Conservation (phyloP, 352 stramenopile species). For the Globisporangium okanoganense region DNA sequence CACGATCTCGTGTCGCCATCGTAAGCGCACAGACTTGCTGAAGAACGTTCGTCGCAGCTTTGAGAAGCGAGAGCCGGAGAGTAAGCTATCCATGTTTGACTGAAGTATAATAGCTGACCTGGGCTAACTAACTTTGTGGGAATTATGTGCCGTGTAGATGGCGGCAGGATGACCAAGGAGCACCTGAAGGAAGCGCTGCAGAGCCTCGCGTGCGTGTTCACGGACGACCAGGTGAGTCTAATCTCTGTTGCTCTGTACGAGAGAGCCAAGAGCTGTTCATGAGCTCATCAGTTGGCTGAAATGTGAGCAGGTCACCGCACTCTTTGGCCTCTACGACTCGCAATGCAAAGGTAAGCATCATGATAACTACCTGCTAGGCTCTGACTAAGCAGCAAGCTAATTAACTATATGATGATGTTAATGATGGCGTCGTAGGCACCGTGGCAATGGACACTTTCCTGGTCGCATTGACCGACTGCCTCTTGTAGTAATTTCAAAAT, state of each 20-base stretch:
- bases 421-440: conserved; percentile 25
- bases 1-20: conserved; percentile 37
- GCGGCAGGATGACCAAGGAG: conserved; percentile 40
- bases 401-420: not conserved
- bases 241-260: not conserved
- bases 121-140: not conserved
- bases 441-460: conserved; percentile 39
- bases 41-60: conserved; percentile 53
- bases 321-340: conserved; percentile 44
- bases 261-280: not conserved
- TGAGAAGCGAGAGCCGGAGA: conserved; percentile 47
- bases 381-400: not conserved
- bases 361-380: not conserved
- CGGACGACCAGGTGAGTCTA: conserved; percentile 44
- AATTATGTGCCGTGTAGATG: conserved; percentile 19
- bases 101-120: not conserved
- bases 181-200: conserved; percentile 54
- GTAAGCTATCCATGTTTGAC: conserved; percentile 12
- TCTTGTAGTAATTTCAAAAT: conserved; percentile 9
- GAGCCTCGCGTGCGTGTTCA: conserved; percentile 48
- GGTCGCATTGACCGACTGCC: conserved; percentile 15
- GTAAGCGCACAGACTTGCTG: conserved; percentile 43
- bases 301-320: conserved; percentile 28
- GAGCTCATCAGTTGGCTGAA: not conserved
- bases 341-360: conserved; percentile 30